Base-by-base conservation (phyloP, 1,284 basidiomycete species). In the Papiliotrema terrestris region DNA sequence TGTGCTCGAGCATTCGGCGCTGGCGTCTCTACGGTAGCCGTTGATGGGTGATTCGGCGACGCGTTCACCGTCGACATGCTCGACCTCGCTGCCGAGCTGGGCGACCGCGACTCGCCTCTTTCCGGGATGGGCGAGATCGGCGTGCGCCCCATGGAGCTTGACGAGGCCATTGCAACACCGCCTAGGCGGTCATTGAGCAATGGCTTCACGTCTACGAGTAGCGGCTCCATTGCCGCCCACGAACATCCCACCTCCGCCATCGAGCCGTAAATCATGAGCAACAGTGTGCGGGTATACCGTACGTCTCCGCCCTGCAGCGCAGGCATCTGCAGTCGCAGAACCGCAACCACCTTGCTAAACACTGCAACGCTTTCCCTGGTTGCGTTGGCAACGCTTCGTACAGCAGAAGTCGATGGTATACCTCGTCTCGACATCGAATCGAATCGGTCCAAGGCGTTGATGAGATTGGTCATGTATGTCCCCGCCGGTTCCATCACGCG, bases 391-490 rank as follows among this genome's bases (percentile, higher is more conserved):
- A 99, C 84, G 19, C 81, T 83, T 35, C 88, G 84, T 62, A 95
- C 91, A 20, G 91, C 81, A 13, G 60, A 53, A 0, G 82, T 75
- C 2, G 90, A 84, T 0, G 89, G 83, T 3, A 81, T 66, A 4
- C 73, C 80, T 57, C 86, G 83, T 57, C 87, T 83, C 52, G 89
- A 88, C 63, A 86, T 83, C 2, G 86, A 83, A 72, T 99, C 96
- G 75, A 98, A 98, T 19, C 88, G 86, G 72, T 98, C 96, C 44
- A 98, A 82, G 0, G 91, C 86, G 56, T 86, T 84, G 72, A 98
- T 96, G 14, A 98, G 81, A 55, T 86, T 84, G 53, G 84, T 82
- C 81, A 97, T 88, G 62, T 90, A 90, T 46, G 81, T 78, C 67
- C 86, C 87, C 0, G 92, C 91, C 8, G 91, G 87, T 62, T 91